These are phyloP conservation scores for Didymella exigua DNA, from an alignment of 2,329 filamentous ascomycete species.

Conservation along the genomic window DNA sequence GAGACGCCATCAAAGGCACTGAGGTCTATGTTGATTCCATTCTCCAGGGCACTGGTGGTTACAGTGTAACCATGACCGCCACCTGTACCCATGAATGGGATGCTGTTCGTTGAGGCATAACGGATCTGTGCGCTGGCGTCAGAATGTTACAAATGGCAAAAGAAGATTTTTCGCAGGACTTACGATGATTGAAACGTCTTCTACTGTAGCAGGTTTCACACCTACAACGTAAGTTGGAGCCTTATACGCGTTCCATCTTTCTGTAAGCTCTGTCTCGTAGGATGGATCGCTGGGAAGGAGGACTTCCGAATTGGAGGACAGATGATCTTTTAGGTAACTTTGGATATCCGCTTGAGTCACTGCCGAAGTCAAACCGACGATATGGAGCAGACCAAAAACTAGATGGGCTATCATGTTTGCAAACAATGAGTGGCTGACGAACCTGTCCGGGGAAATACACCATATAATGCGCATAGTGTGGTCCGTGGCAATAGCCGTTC, in stretches of 20 bases:
- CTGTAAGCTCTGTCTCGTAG: background rate
- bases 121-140: background rate
- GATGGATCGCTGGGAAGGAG: background rate
- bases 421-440: too few relatives aligned
- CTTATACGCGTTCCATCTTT: slow-evolving; percentile 4
- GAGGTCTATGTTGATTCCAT: background rate
- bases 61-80: slow-evolving; percentile 6
- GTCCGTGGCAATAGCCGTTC: too few relatives aligned
- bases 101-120: slow-evolving; percentile 1
- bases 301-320: background rate
- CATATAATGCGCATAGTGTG: too few relatives aligned
- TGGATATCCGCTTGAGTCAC: background rate
- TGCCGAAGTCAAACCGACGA: background rate
- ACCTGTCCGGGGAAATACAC: too few relatives aligned
- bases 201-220: slow-evolving; percentile 1
- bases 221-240: slow-evolving; percentile 6
- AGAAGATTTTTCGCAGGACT: background rate
- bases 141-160: background rate
- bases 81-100: slow-evolving; percentile 10
- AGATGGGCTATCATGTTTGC: too few relatives aligned
- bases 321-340: background rate
- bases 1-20: background rate
- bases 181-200: slow-evolving; percentile 7
- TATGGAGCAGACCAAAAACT: background rate
- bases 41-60: background rate